Base-by-base conservation (phyloP, 805 yeast genomes). In the Cephaloascus fragrans region DNA sequence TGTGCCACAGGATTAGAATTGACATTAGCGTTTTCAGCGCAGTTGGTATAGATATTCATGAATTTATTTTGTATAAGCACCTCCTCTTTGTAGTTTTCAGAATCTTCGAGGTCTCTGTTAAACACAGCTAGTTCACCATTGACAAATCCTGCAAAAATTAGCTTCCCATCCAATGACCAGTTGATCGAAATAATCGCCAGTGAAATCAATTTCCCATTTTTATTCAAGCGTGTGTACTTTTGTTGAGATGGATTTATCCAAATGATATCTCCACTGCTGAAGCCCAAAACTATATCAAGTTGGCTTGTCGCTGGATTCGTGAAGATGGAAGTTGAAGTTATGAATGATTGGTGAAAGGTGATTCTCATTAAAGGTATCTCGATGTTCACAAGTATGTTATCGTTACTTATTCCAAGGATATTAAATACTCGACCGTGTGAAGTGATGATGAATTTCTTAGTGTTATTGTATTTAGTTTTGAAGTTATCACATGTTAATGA, bases 241-340 rank as follows among this genome's bases (percentile, higher is more conserved):
- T 62, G 61, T 32, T 65, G 57, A 19, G 62, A 55, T 8, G 80
- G 71, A 45, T 80, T 83, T 28, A 79, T 44, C 70, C 86, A 68
- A 4, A 82, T 44, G 2, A 83, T 54, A 47, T 79, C 86, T n/a
- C 90, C 87, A 1, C 77, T 59, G 16, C 80, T 73, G 44, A 77
- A 71, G 1, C 90, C 93, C 16, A 80, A 45, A 2, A 77, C 57
- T 4, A 79, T 61, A 38, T 78, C 78, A 5, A 82, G 57, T 29
- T 60, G 60, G 20, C 50, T 46, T 5, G 51, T 34, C 3, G 50
- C 39, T 3, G 38, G 39, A 18, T 48, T 47, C 6, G 53, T 48
- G 39, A 63, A 61, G 2, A 64, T 42, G 14, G 61, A 51, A 32
- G 71, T 39, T 3, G 63, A 49, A 0, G 79, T 69, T 2, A 71